Conservation (phyloP, 108 stramenopile genomes). For the Stephanodiscus minutulus region DNA sequence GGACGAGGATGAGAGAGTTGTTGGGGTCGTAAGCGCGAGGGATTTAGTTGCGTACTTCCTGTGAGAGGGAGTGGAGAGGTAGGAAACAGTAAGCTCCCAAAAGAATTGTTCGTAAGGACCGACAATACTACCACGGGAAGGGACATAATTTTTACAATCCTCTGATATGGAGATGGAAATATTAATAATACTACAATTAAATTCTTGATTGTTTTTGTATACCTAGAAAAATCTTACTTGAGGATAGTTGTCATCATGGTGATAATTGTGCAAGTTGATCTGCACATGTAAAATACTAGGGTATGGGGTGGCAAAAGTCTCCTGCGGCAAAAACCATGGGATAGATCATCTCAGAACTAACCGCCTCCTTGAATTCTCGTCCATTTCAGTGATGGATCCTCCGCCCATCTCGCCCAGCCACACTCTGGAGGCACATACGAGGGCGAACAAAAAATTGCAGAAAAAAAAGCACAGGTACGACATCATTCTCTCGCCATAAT, state of each 20-base stretch:
- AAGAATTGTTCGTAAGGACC: too few species aligned
- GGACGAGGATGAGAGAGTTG: constrained; percentile 73
- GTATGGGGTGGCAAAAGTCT: neutral
- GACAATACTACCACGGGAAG: too few species aligned
- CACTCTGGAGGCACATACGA: constrained; percentile 3
- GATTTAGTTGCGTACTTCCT: constrained; percentile 91
- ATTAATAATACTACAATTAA: too few species aligned
- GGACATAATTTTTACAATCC: too few species aligned
- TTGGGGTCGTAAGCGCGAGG: constrained; percentile 86
- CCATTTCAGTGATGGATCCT: constrained; percentile 7
- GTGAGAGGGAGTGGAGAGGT: constrained; percentile 20
- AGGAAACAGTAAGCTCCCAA: neutral
- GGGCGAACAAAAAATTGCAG: neutral
- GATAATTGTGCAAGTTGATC: neutral
- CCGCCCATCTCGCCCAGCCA: constrained; percentile 5
- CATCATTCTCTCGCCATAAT: neutral
- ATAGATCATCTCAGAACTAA: neutral
- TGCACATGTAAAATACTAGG: neutral
- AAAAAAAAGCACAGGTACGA: neutral
- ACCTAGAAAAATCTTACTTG: too few species aligned
- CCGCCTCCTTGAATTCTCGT: neutral
- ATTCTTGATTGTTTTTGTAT: too few species aligned
- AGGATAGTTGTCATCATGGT: too few species aligned
- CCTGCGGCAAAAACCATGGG: neutral
- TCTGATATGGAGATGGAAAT: too few species aligned